These are phyloP conservation scores for Paecilomyces dactylethromorphus DNA, from an alignment of 2,329 filamentous ascomycete species.

Conservation along the genomic window DNA sequence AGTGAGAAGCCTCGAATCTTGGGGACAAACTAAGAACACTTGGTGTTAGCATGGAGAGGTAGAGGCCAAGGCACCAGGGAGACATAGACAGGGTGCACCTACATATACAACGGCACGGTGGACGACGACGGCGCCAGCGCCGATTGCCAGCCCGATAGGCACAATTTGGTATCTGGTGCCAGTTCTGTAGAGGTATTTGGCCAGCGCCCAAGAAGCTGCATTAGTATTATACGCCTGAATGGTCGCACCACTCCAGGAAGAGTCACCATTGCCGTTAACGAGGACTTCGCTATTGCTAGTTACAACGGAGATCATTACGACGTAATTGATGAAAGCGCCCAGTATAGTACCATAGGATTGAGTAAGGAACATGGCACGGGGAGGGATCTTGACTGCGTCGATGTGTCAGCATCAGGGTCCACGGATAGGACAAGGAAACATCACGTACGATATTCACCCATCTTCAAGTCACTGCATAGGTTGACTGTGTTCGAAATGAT, in stretches of 20 bases:
- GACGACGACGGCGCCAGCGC: slow-evolving; percentile 1
- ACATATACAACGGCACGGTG: slow-evolving; percentile 5
- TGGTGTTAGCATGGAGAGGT: not conserved
- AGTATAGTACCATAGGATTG: slow-evolving; percentile 7
- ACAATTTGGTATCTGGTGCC: slow-evolving; percentile 5
- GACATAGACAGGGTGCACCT: not conserved
- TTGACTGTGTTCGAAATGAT: slow-evolving; percentile 47
- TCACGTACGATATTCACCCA: slow-evolving; percentile 51
- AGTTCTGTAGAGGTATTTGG: slow-evolving; percentile 7
- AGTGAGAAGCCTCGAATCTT: slow-evolving; percentile 39
- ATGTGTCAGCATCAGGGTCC: not conserved
- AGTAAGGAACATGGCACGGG: slow-evolving; percentile 8
- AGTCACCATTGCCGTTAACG: slow-evolving; percentile 3
- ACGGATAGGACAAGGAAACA: not conserved
- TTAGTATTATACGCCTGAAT: slow-evolving; percentile 7
- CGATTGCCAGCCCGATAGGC: slow-evolving; percentile 5
- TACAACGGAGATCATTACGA: slow-evolving; percentile 6
- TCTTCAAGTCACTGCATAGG: slow-evolving; percentile 49
- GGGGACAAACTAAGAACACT: slow-evolving; percentile 36
- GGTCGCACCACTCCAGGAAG: slow-evolving; percentile 8
- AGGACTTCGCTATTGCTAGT: slow-evolving; percentile 3
- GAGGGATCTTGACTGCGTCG: slow-evolving; percentile 7
- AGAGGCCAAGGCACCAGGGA: not conserved
- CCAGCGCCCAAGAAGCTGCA: slow-evolving; percentile 6
- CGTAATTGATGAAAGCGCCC: slow-evolving; percentile 7